Evolutionary conservation across 192 early-diverging fungal species (phyloP).

Genomic region (Mortierella alpina): DNA sequence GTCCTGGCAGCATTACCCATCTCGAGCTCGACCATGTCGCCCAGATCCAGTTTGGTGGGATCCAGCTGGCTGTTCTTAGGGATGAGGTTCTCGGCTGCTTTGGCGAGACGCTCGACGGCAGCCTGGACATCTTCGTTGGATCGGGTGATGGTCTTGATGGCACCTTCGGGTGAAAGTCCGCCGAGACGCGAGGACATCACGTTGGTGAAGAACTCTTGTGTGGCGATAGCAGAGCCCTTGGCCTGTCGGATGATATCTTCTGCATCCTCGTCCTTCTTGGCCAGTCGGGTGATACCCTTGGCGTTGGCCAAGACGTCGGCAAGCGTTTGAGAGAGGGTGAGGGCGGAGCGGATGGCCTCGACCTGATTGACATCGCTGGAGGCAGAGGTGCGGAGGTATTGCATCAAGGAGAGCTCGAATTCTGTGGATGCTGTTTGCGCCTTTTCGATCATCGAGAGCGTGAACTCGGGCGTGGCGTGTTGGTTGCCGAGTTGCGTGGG

Average conservation of each 20-base stretch:
- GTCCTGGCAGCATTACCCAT: constrained; percentile 93
- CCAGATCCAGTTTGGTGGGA: constrained; percentile 76
- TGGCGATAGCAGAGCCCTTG: constrained; percentile 70
- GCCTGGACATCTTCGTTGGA: constrained; percentile 83
- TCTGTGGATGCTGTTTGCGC: constrained; percentile 75
- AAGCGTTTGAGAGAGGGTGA: constrained; percentile 83
- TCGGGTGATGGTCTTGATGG: constrained; percentile 79
- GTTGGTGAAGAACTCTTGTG: constrained; percentile 87
- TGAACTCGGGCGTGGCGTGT: constrained; percentile 91
- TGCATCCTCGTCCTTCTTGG: constrained; percentile 78
- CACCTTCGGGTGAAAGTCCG: constrained; percentile 67
- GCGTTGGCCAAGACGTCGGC: constrained; percentile 86
- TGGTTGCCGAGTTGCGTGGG: constrained; percentile 86
- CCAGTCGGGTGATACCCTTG: constrained; percentile 90
- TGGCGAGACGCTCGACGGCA: constrained; percentile 76
- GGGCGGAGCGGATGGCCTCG: constrained; percentile 83
- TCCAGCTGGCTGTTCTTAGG: constrained; percentile 63
- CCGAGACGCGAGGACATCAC: constrained; percentile 83
- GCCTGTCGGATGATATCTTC: constrained; percentile 82
- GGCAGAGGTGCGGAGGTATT: constrained; percentile 47
- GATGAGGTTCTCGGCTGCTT: constrained; percentile 82
- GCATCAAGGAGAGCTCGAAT: constrained; percentile 56
- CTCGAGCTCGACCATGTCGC: constrained; percentile 91
- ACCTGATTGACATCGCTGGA: constrained; percentile 75
- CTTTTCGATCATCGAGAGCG: constrained; percentile 91